These are phyloP conservation scores for Calonectria ilicicola DNA, from an alignment of 2,329 filamentous ascomycete genomes.

Conservation along the genomic window DNA sequence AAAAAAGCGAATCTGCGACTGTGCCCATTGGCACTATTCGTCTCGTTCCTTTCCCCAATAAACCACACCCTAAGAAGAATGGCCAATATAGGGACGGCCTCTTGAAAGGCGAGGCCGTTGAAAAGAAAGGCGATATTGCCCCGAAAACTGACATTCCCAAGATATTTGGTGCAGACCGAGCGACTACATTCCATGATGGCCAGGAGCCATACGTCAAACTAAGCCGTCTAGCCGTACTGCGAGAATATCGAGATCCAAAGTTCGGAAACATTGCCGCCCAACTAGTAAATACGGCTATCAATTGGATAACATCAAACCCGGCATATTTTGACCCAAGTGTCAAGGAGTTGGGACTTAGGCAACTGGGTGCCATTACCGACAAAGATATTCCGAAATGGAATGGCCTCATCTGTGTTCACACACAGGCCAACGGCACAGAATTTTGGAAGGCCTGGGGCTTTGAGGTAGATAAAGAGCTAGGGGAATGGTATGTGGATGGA, in stretches of 20 bases:
- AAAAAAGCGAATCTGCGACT: slow-evolving; percentile 57
- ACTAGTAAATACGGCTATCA: slow-evolving; percentile 75
- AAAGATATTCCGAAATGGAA: slow-evolving; percentile 71
- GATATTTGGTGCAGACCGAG: slow-evolving; percentile 52
- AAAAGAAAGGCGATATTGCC: slow-evolving; percentile 6
- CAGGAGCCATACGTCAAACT: slow-evolving; percentile 85
- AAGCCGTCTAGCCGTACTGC: slow-evolving; percentile 79
- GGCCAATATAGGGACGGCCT: slow-evolving; percentile 61
- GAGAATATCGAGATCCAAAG: slow-evolving; percentile 68
- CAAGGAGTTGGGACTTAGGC: slow-evolving; percentile 57
- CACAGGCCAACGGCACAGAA: slow-evolving; percentile 74
- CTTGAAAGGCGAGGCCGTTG: slow-evolving; percentile 44
- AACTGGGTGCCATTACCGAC: slow-evolving; percentile 52
- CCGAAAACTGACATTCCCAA: slow-evolving; percentile 15
- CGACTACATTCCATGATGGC: slow-evolving; percentile 67
- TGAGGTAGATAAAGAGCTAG: slow-evolving; percentile 76
- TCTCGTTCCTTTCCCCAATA: slow-evolving; percentile 84
- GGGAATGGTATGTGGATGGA: slow-evolving; percentile 85
- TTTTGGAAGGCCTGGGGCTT: slow-evolving; percentile 83
- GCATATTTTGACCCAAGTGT: slow-evolving; percentile 65
- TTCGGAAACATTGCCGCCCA: slow-evolving; percentile 65
- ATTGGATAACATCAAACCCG: slow-evolving; percentile 75
- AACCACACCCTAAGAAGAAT: slow-evolving; percentile 68
- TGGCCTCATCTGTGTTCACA: slow-evolving; percentile 83
- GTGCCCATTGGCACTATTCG: slow-evolving; percentile 79